phyloP scores from a whole-genome alignment of 768 basidiomycete species.

The Mrakia frigida region DNA sequence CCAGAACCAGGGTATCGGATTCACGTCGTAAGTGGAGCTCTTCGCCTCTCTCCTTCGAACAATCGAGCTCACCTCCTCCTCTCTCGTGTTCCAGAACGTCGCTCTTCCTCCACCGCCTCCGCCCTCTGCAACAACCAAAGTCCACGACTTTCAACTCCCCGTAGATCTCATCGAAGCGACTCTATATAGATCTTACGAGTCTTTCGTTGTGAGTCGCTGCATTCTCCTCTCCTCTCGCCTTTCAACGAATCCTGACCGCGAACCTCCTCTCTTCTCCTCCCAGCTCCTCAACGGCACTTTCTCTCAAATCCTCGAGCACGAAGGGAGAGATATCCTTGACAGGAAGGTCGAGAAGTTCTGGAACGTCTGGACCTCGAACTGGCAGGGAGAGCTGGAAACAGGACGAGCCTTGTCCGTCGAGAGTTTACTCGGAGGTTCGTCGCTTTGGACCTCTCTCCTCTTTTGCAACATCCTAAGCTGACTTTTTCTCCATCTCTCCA shows the following conservation, averaged over 20 bases:
- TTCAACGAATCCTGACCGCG: background rate
- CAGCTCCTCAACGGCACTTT: slow-evolving; percentile 14
- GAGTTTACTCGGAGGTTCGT: slow-evolving; percentile 16
- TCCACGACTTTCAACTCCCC: background rate
- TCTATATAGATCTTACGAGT: background rate
- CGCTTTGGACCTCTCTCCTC: background rate
- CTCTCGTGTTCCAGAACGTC: slow-evolving; percentile 14
- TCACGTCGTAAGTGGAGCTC: slow-evolving; percentile 16
- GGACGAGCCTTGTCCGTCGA: slow-evolving; percentile 1
- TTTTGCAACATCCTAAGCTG: background rate
- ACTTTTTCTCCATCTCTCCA: background rate
- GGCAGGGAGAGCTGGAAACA: slow-evolving; percentile 8
- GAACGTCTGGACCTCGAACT: slow-evolving; percentile 21
- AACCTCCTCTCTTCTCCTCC: background rate
- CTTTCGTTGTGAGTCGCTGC: background rate
- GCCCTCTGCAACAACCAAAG: background rate
- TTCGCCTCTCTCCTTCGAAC: background rate
- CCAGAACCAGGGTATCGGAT: slow-evolving; percentile 13
- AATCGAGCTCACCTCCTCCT: background rate
- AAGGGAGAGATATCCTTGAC: background rate
- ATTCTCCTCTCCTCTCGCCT: background rate
- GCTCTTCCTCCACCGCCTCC: background rate
- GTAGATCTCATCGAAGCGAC: background rate
- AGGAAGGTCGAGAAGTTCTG: slow-evolving; percentile 1
- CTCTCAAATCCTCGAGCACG: background rate